A percentile compares a stretch with the other conserved stretches of the same genome.
Evolutionary conservation across 2,329 filamentous ascomycete genomes (phyloP).

Genomic region (Hypoxylon sp.): DNA sequence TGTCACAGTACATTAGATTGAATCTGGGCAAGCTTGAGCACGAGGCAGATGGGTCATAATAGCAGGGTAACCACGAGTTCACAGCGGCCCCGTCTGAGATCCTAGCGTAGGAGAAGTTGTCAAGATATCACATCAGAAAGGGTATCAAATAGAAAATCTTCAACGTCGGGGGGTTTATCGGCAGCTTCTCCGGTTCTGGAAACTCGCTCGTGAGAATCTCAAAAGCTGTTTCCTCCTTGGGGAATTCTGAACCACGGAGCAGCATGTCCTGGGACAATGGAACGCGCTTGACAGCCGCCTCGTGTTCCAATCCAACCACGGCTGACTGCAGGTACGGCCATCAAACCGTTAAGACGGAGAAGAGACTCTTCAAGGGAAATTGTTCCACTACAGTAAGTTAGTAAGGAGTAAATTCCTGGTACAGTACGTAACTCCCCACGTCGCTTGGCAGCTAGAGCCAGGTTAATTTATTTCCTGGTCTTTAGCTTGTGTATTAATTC

Average conservation of each 20-base stretch:
- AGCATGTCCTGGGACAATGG: constrained; percentile 43
- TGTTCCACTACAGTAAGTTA: constrained; percentile 42
- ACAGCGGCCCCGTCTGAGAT: constrained; percentile 6
- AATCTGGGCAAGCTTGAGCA: constrained; percentile 26
- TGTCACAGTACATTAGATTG: constrained; percentile 40
- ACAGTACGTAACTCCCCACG: constrained; percentile 40
- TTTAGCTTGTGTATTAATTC: constrained; percentile 44
- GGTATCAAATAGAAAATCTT: constrained; percentile 31
- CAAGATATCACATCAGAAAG: constrained; percentile 20
- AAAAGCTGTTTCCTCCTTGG: constrained; percentile 32
- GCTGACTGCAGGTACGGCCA: constrained; percentile 40
- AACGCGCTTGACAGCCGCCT: constrained; percentile 45
- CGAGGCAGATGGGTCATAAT: constrained; percentile 9
- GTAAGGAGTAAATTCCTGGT: constrained; percentile 39
- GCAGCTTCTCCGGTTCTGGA: constrained; percentile 40
- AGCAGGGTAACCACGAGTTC: constrained; percentile 10
- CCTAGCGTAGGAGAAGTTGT: constrained; percentile 10
- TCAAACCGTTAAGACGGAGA: constrained; percentile 36
- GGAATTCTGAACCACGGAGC: constrained; percentile 38
- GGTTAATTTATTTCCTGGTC: constrained; percentile 43
- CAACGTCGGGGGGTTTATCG: constrained; percentile 40
- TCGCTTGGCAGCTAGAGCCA: constrained; percentile 37
- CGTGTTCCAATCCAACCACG: constrained; percentile 43
- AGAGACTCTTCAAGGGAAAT: constrained; percentile 43
- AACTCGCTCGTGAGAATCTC: constrained; percentile 41